Base-by-base conservation (phyloP, 1,139 yeast species). In the Debaryomycetaceae sp. region DNA sequence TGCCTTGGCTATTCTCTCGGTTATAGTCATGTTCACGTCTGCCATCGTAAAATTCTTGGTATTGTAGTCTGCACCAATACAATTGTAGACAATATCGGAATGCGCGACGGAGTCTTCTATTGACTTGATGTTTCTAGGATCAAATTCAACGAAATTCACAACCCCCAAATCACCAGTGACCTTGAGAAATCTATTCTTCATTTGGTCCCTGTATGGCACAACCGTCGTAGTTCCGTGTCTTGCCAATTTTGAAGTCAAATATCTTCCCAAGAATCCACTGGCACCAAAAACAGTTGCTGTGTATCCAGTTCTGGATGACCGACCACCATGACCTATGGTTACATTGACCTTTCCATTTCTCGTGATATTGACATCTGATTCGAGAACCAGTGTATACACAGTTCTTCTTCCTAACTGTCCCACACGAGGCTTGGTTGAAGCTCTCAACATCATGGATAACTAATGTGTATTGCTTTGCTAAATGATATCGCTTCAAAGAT, bases 221-320 rank as follows among this genome's bases (percentile, higher is more conserved):
- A 87, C 80, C 8, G 87, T 83, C 49, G 76, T 68, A 34, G 95
- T 88, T 53, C 96, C 96, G 62, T 86, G 91, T 59, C 83, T 76
- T 50, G 91, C 95, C 56, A 88, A 72, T 58, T 84, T 86, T 38
- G 93, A 72, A 13, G 81, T 77, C 51, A 88, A 66, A 55, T 85
- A 80, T 45, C 90, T 80, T 36, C 96, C 96, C 49, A 88, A 70
- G 64, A 85, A 83, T 1, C 96, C 96, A 43, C 82, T 69, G 34
- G 87, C 90, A 9, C 96, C 96, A 59, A 88, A 88, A 4, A 88
- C 93, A 6, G 96, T 87, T 27, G 93, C 96, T 6, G 93, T 87
- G 68, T 83, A 87, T 2, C 96, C 96, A n/a, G 93, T 84, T 71
- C 95, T 78, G 35, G 96, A 87, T 7, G 95, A 85, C 51, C 89